Percentiles rank a stretch among this genome's conserved stretches.
phyloP scores from a whole-genome alignment of 345 rosid genomes.

The Viola odorata region DNA sequence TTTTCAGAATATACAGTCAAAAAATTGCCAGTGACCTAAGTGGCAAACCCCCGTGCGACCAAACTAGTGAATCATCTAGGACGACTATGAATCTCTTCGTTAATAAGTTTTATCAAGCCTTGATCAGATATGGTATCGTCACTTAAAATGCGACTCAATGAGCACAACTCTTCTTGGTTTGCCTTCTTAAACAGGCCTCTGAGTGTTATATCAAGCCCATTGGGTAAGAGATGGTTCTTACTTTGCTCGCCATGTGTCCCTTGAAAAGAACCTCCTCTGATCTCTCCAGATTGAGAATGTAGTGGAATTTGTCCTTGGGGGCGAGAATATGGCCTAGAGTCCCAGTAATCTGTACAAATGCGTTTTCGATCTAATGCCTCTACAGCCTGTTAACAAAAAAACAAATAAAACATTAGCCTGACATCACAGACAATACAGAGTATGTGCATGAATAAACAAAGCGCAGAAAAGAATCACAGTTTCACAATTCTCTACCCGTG shows the following conservation, averaged over 20 bases:
- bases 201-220: slow-evolving; percentile 36
- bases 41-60: slow-evolving; percentile 11
- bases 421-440: neutral
- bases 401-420: neutral
- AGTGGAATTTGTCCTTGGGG: slow-evolving; percentile 65
- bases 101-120: slow-evolving; percentile 44
- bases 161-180: slow-evolving; percentile 49
- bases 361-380: slow-evolving; percentile 83
- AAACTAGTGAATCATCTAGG: slow-evolving; percentile 29
- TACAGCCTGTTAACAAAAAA: slow-evolving; percentile 48
- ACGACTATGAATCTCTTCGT: slow-evolving; percentile 54
- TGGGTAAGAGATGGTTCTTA: slow-evolving; percentile 23
- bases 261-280: slow-evolving; percentile 10
- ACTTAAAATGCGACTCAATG: slow-evolving; percentile 39
- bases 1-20: slow-evolving; percentile 31
- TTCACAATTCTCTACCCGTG: no score
- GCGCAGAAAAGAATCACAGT: no score
- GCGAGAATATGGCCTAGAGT: slow-evolving; percentile 85
- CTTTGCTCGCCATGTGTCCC: slow-evolving; percentile 22
- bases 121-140: slow-evolving; percentile 30
- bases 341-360: slow-evolving; percentile 91
- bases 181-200: slow-evolving; percentile 69
- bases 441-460: no score
- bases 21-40: slow-evolving; percentile 5
- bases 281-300: slow-evolving; percentile 31